A percentile compares a stretch with the other conserved stretches of the same genome.
These are phyloP conservation scores for Naganishia vaughanmartiniae DNA, from an alignment of 768 basidiomycete genomes.

Conservation along the genomic window DNA sequence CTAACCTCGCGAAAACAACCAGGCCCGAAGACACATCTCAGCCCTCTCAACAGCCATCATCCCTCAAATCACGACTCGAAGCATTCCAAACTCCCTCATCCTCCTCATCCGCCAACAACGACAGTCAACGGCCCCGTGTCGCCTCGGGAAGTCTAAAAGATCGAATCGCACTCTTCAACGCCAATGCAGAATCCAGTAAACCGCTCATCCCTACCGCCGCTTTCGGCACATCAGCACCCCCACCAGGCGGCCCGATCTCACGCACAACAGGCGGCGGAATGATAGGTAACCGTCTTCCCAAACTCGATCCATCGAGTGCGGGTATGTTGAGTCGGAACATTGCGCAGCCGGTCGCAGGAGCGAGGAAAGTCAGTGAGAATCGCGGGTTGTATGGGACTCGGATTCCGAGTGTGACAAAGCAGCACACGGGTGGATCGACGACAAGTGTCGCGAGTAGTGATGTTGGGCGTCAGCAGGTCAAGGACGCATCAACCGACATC, in stretches of 20 bases:
- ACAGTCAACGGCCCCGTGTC: conserved; percentile 6
- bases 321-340: neutral
- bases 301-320: neutral
- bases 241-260: conserved; percentile 1
- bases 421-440: conserved; percentile 17
- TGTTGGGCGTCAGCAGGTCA: neutral
- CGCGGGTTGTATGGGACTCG: conserved; percentile 24
- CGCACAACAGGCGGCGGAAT: conserved; percentile 12
- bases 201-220: conserved; percentile 17
- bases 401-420: conserved; percentile 12
- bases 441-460: conserved; percentile 5
- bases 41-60: neutral
- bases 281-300: conserved; percentile 24
- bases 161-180: conserved; percentile 29
- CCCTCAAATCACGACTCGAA: conserved; percentile 23
- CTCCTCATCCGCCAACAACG: neutral
- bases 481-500: neutral
- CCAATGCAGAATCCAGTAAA: conserved; percentile 15
- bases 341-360: neutral
- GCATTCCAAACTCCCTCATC: conserved; percentile 6
- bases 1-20: neutral
- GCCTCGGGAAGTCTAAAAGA: conserved; percentile 26
- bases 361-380: conserved; percentile 10
- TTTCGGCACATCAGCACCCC: conserved; percentile 9
- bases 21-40: conserved; percentile 16